phyloP scores from a whole-genome alignment of 306 rosid genomes.

The Lagenaria siceraria region DNA sequence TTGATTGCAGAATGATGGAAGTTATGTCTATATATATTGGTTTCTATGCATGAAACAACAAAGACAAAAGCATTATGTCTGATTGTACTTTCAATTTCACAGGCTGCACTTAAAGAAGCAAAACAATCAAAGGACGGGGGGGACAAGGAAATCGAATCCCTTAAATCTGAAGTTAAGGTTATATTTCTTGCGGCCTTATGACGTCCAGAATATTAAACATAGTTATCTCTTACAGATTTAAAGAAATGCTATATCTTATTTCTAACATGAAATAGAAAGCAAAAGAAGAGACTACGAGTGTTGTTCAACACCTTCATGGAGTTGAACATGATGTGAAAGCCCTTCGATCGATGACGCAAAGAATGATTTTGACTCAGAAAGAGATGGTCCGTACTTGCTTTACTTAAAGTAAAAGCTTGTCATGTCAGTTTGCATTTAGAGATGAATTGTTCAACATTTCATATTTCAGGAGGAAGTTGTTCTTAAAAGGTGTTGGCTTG shows the following conservation, averaged over 20 bases:
- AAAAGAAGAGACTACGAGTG: constrained; percentile 46
- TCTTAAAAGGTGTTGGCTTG: constrained; percentile 99
- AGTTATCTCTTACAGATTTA: not conserved
- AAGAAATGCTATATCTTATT: constrained; percentile 10
- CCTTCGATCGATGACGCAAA: constrained; percentile 81
- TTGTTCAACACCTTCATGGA: constrained; percentile 46
- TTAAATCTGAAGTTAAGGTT: constrained; percentile 56
- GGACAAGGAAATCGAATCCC: constrained; percentile 46
- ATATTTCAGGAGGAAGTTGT: constrained; percentile 91
- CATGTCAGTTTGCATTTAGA: constrained; percentile 8
- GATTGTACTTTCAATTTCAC: constrained; percentile 13
- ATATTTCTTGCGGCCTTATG: constrained; percentile 12
- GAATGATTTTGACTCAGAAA: constrained; percentile 93
- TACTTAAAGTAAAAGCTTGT: constrained; percentile 8
- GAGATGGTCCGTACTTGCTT: constrained; percentile 56
- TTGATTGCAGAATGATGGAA: not conserved
- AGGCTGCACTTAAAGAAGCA: constrained; percentile 83
- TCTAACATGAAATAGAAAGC: constrained; percentile 40
- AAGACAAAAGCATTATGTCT: not conserved
- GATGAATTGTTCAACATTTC: constrained; percentile 9
- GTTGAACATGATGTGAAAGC: constrained; percentile 84
- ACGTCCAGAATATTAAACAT: not conserved
- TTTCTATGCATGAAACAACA: not conserved
- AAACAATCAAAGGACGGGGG: constrained; percentile 54
- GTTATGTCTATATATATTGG: not conserved